A percentile compares a stretch with the other conserved stretches of the same genome.
Evolutionary conservation across 2,329 filamentous ascomycete genomes (phyloP).

Genomic region (Sporothrix luriei): DNA sequence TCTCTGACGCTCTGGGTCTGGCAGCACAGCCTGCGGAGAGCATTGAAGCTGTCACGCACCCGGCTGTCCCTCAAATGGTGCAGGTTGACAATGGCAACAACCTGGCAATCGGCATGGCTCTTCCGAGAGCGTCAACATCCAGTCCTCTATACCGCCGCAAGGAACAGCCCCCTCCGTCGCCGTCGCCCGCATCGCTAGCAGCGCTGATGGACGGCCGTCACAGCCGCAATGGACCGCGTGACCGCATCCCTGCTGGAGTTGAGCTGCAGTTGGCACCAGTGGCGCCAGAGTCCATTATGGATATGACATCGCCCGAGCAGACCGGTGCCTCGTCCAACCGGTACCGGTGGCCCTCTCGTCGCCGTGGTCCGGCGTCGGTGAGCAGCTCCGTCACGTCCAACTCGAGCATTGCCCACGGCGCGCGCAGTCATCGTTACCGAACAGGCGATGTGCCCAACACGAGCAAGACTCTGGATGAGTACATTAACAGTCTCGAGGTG

Average conservation of each 20-base stretch:
- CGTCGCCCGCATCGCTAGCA: constrained; percentile 64
- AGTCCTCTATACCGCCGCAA: constrained; percentile 60
- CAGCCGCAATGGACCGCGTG: constrained; percentile 70
- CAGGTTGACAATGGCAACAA: constrained; percentile 32
- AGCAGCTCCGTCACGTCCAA: constrained; percentile 60
- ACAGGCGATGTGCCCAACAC: constrained; percentile 55
- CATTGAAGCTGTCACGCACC: constrained; percentile 31
- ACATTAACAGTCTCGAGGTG: constrained; percentile 82
- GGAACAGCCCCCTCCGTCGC: constrained; percentile 66
- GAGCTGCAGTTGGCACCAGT: constrained; percentile 58
- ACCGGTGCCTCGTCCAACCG: constrained; percentile 57
- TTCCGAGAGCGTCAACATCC: constrained; percentile 67
- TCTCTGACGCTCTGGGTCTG: constrained; percentile 2
- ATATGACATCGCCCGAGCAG: constrained; percentile 60
- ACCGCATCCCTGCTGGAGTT: constrained; percentile 73
- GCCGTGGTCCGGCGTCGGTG: constrained; percentile 58
- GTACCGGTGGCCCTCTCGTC: constrained; percentile 58
- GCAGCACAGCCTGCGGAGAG: constrained; percentile 39
- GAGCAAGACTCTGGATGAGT: constrained; percentile 73
- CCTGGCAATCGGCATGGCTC: constrained; percentile 49
- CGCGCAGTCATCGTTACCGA: constrained; percentile 48
- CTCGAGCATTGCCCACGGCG: constrained; percentile 49
- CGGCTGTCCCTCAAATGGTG: neutral
- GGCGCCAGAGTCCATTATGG: constrained; percentile 53
- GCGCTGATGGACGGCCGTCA: constrained; percentile 62